A percentile compares a stretch with the other conserved stretches of the same genome.
phyloP scores from a whole-genome alignment of 140 eudicot species.

The Cichorium intybus region DNA sequence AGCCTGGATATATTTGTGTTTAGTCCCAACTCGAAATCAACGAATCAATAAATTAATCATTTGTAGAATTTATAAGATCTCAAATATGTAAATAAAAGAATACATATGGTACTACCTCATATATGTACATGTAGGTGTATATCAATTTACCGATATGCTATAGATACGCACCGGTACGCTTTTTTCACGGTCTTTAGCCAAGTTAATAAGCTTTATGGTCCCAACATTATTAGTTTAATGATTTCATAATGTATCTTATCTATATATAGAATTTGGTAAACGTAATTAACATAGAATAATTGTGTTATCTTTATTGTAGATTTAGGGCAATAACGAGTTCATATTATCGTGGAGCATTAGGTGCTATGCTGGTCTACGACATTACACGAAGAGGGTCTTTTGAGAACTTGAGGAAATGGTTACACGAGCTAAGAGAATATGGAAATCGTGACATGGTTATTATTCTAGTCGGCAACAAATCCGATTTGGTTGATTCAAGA shows the following conservation, averaged over 20 bases:
- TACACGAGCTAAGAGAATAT: slow-evolving; percentile 55
- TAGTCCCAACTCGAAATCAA: too few species aligned
- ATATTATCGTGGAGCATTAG: slow-evolving; percentile 81
- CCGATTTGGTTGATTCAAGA: slow-evolving; percentile 57
- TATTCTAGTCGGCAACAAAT: slow-evolving; percentile 73
- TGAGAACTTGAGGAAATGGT: slow-evolving; percentile 66
- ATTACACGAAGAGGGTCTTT: slow-evolving; percentile 59
- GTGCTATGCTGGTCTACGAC: slow-evolving; percentile 76
- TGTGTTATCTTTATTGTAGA: slow-evolving; percentile 25
- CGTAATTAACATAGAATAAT: background rate
- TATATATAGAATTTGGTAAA: background rate
- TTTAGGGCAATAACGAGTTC: slow-evolving; percentile 87
- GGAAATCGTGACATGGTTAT: slow-evolving; percentile 71
- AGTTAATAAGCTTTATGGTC: background rate
- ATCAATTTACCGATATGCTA: too few species aligned
- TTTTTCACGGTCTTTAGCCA: too few species aligned
- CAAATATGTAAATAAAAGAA: too few species aligned
- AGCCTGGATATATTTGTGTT: too few species aligned
- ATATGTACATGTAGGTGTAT: too few species aligned
- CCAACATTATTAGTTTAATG: background rate
- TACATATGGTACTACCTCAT: too few species aligned
- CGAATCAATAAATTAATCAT: too few species aligned
- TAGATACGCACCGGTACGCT: too few species aligned
- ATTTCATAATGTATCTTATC: background rate
- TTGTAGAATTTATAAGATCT: too few species aligned